These are phyloP conservation scores for Solioccasus polychromus DNA, from an alignment of 768 basidiomycete species.

Conservation along the genomic window DNA sequence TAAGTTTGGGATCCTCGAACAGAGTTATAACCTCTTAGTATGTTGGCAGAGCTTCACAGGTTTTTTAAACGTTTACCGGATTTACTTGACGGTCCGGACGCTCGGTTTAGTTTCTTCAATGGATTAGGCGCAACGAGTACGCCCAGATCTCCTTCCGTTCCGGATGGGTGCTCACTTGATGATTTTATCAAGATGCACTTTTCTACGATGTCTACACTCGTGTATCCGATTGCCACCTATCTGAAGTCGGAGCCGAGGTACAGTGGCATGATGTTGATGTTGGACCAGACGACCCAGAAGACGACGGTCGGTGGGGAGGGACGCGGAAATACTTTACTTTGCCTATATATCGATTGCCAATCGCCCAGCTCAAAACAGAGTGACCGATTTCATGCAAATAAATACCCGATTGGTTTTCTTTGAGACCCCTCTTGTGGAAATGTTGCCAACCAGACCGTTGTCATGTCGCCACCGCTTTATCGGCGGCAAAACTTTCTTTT, in stretches of 20 bases:
- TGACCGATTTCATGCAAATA: too few relatives aligned
- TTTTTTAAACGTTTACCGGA: conserved; percentile 84
- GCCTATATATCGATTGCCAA: conserved; percentile 70
- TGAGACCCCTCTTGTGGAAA: too few relatives aligned
- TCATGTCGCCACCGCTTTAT: conserved; percentile 12
- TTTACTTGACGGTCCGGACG: conserved; percentile 68
- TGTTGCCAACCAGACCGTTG: conserved; percentile 15
- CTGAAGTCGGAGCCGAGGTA: conserved; percentile 76
- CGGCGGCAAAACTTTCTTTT: too few relatives aligned
- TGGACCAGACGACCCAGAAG: conserved; percentile 37
- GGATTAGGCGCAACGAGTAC: conserved; percentile 92
- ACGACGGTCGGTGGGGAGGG: conserved; percentile 67
- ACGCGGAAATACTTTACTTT: conserved; percentile 75
- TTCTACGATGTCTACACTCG: conserved; percentile 92
- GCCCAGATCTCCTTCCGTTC: conserved; percentile 23
- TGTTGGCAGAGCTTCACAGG: conserved; percentile 52
- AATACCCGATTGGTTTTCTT: too few relatives aligned
- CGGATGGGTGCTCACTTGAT: neutral
- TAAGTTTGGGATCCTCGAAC: conserved; percentile 20
- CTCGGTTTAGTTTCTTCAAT: conserved; percentile 94
- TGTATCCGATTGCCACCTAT: conserved; percentile 80
- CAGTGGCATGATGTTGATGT: conserved; percentile 83
- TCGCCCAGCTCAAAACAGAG: conserved; percentile 36
- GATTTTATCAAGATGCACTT: conserved; percentile 56
- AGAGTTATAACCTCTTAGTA: neutral